Base-by-base conservation (phyloP, 768 basidiomycete species). In the Austroboletus eburneus region DNA sequence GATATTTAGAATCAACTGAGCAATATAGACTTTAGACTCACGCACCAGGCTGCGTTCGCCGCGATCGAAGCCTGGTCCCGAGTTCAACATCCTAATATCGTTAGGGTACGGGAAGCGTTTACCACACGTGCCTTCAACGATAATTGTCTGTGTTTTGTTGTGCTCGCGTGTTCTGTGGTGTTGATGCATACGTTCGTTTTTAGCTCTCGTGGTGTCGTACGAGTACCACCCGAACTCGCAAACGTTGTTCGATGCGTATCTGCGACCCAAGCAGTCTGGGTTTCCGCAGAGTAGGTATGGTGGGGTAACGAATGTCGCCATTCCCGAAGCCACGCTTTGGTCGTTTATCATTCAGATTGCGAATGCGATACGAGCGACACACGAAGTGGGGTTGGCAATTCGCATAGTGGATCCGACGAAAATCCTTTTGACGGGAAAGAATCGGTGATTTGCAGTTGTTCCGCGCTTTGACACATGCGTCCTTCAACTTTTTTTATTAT, bases 91-190 rank as follows among this genome's bases (percentile, higher is more conserved):
- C 93, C 96, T 1, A 84, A 79, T 52, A 84, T 99, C 49, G 81
- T 95, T 14, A 66, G 79, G 9, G 71, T 98, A 18, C 77, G 80
- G 40, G 96, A 98, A 63, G 96, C 95, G 1, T 97, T 99, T 70
- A 98, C 96, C 0, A 95, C 95, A 0, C 78, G 85, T 23, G 81
- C 88, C 1, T 99, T 99, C 65, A 81, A 83, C 45, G 96, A 98
- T 63, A 85, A 84, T 56, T 98, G 94, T 95, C 58, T 42, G 85
- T 49, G 23, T 39, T 36, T 52, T 22, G 13, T 40, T 47, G 42
- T 37, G 8, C 34, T 22, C 21, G 50, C 38, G 29, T n/a, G n/a
- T n/a, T 33, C 48, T 40, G 9, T 23, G 27, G n/a, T 44, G 44
- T 48, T 57, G 36, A 53, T 51, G 8, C 42, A 34, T 47, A 43